phyloP scores from a whole-genome alignment of 2,329 filamentous ascomycete species.

The Colletotrichum paranaense region DNA sequence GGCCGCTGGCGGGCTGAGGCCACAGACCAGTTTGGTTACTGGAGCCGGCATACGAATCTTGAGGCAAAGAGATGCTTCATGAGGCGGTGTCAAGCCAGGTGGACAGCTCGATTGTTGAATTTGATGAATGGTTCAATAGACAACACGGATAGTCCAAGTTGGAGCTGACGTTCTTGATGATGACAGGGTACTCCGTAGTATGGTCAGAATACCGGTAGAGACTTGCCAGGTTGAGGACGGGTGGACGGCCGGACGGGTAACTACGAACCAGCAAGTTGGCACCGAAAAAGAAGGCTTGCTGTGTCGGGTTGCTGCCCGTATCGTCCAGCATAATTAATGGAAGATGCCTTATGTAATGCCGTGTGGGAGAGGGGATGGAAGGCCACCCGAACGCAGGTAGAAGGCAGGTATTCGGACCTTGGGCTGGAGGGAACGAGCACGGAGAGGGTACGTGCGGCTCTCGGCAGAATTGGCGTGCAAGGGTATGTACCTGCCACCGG shows the following conservation, averaged over 20 bases:
- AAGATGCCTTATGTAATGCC: not conserved
- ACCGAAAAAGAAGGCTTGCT: no score
- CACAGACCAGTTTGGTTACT: not conserved
- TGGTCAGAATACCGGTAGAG: no score
- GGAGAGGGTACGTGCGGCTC: not conserved
- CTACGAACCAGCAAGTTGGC: not conserved
- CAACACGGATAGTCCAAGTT: not conserved
- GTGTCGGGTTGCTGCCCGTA: no score
- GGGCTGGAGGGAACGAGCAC: not conserved
- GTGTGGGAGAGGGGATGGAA: not conserved
- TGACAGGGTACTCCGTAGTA: no score
- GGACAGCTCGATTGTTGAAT: no score
- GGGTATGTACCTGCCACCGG: not conserved
- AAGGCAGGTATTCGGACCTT: not conserved
- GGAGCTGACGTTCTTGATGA: no score
- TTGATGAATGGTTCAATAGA: no score
- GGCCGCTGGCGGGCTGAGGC: not conserved
- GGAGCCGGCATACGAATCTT: not conserved
- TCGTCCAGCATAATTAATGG: no score
- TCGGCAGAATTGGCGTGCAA: not conserved
- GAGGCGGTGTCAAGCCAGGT: not conserved
- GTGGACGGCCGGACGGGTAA: not conserved
- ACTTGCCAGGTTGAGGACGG: no score
- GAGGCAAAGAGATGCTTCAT: not conserved
- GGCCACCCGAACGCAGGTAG: not conserved